A percentile compares a stretch with the other conserved stretches of the same genome.
phyloP scores from a whole-genome alignment of 2,329 filamentous ascomycete species.

The Elsinoe batatas region DNA sequence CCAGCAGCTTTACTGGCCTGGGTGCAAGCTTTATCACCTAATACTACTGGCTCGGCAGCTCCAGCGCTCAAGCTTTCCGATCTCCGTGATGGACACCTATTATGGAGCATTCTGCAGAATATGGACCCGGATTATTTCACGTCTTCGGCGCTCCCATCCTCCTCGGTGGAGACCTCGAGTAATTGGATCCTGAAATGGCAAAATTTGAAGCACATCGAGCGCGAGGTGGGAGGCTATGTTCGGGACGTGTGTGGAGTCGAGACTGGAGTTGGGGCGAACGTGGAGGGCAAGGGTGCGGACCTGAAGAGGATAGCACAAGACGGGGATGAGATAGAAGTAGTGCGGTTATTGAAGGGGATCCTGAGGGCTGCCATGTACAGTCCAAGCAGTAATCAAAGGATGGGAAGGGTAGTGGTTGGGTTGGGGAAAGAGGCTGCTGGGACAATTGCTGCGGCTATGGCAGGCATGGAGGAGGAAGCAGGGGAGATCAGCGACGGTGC shows the following conservation, averaged over 20 bases:
- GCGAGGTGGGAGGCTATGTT: constrained; percentile 39
- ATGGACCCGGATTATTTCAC: constrained; percentile 41
- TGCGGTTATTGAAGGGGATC: constrained; percentile 38
- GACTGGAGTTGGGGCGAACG: constrained; percentile 18
- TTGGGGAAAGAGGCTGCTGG: constrained; percentile 29
- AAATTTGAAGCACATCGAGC: constrained; percentile 43
- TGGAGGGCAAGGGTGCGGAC: constrained; percentile 30
- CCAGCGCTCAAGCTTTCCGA: constrained; percentile 32
- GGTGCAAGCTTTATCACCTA: constrained; percentile 33
- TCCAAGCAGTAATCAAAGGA: constrained; percentile 39
- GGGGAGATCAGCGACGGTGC: constrained; percentile 24
- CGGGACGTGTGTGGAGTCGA: constrained; percentile 34
- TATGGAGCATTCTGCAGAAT: constrained; percentile 40
- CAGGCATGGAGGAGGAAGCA: constrained; percentile 29
- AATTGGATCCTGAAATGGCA: constrained; percentile 45
- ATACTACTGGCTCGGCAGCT: constrained; percentile 23
- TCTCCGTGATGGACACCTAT: constrained; percentile 37
- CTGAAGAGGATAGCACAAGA: constrained; percentile 38
- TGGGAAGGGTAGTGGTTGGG: constrained; percentile 33
- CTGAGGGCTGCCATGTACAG: constrained; percentile 40
- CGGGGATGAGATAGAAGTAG: constrained; percentile 27
- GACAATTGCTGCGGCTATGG: constrained; percentile 32
- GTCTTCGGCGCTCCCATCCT: constrained; percentile 38
- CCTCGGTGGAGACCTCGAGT: constrained; percentile 32
- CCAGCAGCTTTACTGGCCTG: constrained; percentile 21